These are phyloP conservation scores for Aspergillus wentii DNA, from an alignment of 495 filamentous ascomycete genomes.

Conservation along the genomic window DNA sequence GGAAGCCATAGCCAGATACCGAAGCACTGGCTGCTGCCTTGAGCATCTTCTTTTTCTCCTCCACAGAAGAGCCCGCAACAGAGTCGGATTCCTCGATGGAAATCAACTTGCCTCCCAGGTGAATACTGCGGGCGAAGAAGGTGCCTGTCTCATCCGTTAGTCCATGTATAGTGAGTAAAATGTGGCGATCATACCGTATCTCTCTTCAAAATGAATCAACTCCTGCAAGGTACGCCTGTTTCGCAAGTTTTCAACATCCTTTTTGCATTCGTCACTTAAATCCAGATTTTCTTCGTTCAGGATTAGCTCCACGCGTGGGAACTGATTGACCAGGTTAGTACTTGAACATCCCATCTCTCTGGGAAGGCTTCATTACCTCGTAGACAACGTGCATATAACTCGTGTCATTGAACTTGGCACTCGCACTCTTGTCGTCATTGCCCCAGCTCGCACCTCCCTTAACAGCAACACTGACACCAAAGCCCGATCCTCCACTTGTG, in stretches of 20 bases:
- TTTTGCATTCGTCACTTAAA: constrained; percentile 4
- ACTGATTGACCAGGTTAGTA: too few species aligned
- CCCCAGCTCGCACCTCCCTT: constrained; percentile 8
- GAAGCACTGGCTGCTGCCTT: constrained; percentile 8
- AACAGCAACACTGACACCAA: constrained; percentile 5
- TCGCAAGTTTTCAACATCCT: constrained; percentile 4
- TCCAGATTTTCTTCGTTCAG: constrained; percentile 6
- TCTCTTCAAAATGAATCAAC: constrained; percentile 2
- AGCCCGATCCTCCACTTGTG: constrained; percentile 3
- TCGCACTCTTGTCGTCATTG: too few species aligned
- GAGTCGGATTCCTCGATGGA: constrained; percentile 5
- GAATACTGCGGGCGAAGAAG: constrained; percentile 5
- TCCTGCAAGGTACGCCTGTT: constrained; percentile 2
- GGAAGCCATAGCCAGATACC: constrained; percentile 4
- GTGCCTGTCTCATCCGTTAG: too few species aligned
- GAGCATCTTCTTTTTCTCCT: constrained; percentile 5
- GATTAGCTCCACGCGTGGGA: constrained; percentile 6
- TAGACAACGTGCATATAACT: constrained; percentile 8
- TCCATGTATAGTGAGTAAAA: too few species aligned
- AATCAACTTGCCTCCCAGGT: constrained; percentile 4
- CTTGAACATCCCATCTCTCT: too few species aligned
- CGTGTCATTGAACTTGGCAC: constrained; percentile 6
- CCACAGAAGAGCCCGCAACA: constrained; percentile 2
- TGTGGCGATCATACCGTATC: too few species aligned
- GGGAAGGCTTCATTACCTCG: too few species aligned